A percentile compares a stretch with the other conserved stretches of the same genome.
Evolutionary conservation across 345 rosid genomes (phyloP).

Genomic region (Hibiscus syriacus): DNA sequence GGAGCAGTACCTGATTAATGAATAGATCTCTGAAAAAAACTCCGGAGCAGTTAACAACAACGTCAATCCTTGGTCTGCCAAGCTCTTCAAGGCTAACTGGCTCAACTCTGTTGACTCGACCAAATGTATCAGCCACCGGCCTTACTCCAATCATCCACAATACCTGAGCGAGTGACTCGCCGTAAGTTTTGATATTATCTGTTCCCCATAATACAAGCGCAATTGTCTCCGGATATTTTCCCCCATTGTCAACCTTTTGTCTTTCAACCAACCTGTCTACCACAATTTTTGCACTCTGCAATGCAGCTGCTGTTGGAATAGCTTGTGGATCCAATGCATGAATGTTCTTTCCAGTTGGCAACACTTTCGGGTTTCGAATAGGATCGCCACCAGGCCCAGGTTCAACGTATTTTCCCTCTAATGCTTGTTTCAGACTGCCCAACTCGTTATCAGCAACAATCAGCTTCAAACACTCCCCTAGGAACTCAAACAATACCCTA

Average conservation of each 20-base stretch:
- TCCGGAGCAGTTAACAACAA: slow-evolving; percentile 96
- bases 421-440: slow-evolving; percentile 86
- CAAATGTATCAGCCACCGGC: slow-evolving; percentile 85
- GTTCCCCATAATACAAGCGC: slow-evolving; percentile 99
- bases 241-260: slow-evolving; percentile 78
- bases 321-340: slow-evolving; percentile 98
- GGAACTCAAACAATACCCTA: slow-evolving; percentile 62
- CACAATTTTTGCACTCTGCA: slow-evolving; percentile 92
- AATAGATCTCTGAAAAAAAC: slow-evolving; percentile 98
- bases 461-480: slow-evolving; percentile 82
- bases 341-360: slow-evolving; percentile 97
- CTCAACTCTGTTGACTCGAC: slow-evolving; percentile 90
- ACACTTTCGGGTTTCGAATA: slow-evolving; percentile 90
- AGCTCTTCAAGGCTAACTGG: slow-evolving; percentile 89
- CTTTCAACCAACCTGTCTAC: slow-evolving; percentile 89
- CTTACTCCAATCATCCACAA: slow-evolving; percentile 97
- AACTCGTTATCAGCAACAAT: slow-evolving; percentile 92
- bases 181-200: slow-evolving; percentile 94
- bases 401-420: slow-evolving; percentile 89
- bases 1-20: slow-evolving; percentile 70
- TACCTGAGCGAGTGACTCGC: slow-evolving; percentile 94
- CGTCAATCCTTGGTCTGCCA: slow-evolving; percentile 97
- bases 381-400: slow-evolving; percentile 99
- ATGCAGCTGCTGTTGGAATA: slow-evolving; percentile 92
- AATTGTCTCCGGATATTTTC: slow-evolving; percentile 88